These are phyloP conservation scores for Komagataella pseudopastoris DNA, from an alignment of 805 yeast genomes.

Conservation along the genomic window DNA sequence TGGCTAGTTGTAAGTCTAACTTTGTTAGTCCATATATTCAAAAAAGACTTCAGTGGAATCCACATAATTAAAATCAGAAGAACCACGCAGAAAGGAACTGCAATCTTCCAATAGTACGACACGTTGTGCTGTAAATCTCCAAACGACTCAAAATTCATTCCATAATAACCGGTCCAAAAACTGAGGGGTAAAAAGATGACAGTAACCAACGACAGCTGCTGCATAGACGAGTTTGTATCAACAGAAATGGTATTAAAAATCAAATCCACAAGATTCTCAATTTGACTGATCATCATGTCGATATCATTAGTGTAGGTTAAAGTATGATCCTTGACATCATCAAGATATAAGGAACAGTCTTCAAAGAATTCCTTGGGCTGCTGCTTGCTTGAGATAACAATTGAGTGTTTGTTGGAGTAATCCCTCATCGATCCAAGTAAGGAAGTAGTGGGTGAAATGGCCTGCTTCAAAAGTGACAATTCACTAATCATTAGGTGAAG, in stretches of 20 bases:
- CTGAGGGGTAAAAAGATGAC: conserved; percentile 46
- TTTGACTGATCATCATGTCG: conserved; percentile 37
- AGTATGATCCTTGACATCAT: conserved; percentile 46
- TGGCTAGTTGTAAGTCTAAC: neutral
- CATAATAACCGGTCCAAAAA: conserved; percentile 50
- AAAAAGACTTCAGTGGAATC: conserved; percentile 2
- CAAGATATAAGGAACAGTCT: conserved; percentile 30
- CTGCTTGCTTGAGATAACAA: neutral
- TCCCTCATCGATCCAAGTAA: conserved; percentile 32
- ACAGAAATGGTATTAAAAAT: conserved; percentile 46
- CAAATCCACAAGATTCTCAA: conserved; percentile 34
- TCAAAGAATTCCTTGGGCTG: conserved; percentile 17
- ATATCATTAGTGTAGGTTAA: conserved; percentile 37
- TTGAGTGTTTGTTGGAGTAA: conserved; percentile 11
- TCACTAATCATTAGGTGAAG: conserved; percentile 42
- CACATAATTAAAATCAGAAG: conserved; percentile 22
- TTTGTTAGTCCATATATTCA: neutral
- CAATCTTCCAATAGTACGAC: conserved; percentile 32
- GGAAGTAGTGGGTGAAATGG: conserved; percentile 32
- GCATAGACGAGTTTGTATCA: conserved; percentile 40
- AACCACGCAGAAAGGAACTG: conserved; percentile 25
- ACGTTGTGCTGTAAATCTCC: conserved; percentile 23
- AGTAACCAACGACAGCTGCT: conserved; percentile 38
- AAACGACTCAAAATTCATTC: conserved; percentile 37
- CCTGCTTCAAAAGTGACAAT: conserved; percentile 29